Base-by-base conservation (phyloP, 75 land plant genomes). In the Chamaecyparis obtusa region DNA sequence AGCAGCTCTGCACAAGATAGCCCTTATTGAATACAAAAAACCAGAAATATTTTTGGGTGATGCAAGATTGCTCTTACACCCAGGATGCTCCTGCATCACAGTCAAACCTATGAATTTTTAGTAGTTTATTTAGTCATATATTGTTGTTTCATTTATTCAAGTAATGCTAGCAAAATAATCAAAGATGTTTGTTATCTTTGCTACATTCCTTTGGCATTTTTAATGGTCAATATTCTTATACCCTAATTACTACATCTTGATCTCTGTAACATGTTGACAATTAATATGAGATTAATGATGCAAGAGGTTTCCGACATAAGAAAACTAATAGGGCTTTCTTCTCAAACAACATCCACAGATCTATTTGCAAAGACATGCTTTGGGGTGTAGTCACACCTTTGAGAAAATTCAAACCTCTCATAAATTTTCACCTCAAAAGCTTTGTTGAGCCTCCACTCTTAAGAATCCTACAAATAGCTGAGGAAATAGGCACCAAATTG, bases 361-460 rank as follows among this genome's bases (percentile, higher is more conserved):
- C 88, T 93, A 88, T 88, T 87, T 9, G 99, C 99, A 83, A 98
- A 96, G 78, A 91, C 95, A 5, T 93, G 89, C 19, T 96, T 75
- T 55, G 99, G 96, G 30, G 97, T 95, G 14, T 92, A 57, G 14
- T 87, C 93, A n/a, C 90, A 49, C 15, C 85, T 86, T 60, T 98
- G 99, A 10, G 99, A 95, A 39, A 87, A 27, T 35, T 33, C 37
- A 71, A 91, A 84, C 54, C 99, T 93, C 24, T 84, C 76, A 67
- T 89, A 49, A 9, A 98, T 91, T 8, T 88, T 86, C 13, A 77
- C 86, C 84, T 93, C 93, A 88, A 89, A 96, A 15, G 92, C 87
- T 87, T 96, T 96, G 92, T 91, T 95, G 55, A 96, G 74, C 84
- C 92, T 94, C 93, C 93, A 95, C 32, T 92, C 92, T 16, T 93